Percentiles rank a stretch among this genome's conserved stretches.
Conservation (phyloP, 352 stramenopile species). For the Phytophthora pistaciae region DNA sequence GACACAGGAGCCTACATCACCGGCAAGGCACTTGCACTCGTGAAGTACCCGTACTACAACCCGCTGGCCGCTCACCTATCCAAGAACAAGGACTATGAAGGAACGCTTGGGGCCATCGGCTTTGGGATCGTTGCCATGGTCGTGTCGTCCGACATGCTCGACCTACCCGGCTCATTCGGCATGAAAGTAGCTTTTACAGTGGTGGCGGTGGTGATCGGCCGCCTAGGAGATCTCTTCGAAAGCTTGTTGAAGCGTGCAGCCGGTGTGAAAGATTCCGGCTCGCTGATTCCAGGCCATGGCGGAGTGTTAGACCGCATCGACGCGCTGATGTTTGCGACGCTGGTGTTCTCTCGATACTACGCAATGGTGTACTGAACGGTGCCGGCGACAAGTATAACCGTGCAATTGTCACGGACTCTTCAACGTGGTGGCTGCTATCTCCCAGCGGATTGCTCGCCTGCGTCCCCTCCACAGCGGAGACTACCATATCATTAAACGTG, state of each 20-base stretch:
- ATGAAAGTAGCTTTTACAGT: slow-evolving; percentile 87
- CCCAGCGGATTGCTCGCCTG: slow-evolving; percentile 1
- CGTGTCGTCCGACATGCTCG: slow-evolving; percentile 66
- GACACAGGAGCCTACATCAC: slow-evolving; percentile 97
- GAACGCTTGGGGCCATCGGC: slow-evolving; percentile 87
- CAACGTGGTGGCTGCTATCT: neutral
- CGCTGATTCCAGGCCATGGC: slow-evolving; percentile 95
- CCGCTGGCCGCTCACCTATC: slow-evolving; percentile 90
- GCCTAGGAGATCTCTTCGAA: slow-evolving; percentile 96
- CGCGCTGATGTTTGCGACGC: slow-evolving; percentile 93
- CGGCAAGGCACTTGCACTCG: slow-evolving; percentile 87
- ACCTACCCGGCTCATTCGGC: slow-evolving; percentile 76
- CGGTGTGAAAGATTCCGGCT: slow-evolving; percentile 95
- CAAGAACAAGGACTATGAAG: slow-evolving; percentile 97
- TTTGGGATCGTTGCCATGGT: slow-evolving; percentile 89
- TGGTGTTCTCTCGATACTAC: slow-evolving; percentile 74
- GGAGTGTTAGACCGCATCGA: slow-evolving; percentile 96
- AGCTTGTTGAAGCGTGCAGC: slow-evolving; percentile 97
- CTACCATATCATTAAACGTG: slow-evolving; percentile 11
- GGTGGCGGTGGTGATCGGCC: slow-evolving; percentile 92
- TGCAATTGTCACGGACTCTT: neutral
- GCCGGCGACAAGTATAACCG: neutral
- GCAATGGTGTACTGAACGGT: slow-evolving; percentile 21
- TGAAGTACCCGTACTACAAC: slow-evolving; percentile 85
- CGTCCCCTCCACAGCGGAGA: slow-evolving; percentile 9